Base-by-base conservation (phyloP, 805 yeast species). In the Schizosaccharomyces cryophilus region DNA sequence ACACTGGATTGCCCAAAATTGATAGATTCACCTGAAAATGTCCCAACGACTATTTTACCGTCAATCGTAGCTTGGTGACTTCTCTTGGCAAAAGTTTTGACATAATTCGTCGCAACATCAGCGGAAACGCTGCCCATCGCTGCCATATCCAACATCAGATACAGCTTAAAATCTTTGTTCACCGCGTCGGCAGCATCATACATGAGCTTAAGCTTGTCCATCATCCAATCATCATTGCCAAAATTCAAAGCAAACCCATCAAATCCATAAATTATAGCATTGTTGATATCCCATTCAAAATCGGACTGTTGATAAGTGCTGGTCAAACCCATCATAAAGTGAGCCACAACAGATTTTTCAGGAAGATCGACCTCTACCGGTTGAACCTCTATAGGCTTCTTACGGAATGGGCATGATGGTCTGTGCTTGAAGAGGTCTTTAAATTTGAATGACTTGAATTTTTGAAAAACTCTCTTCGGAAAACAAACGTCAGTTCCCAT, bases 271-370 rank as follows among this genome's bases (percentile, higher is more conserved):
- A 35, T 13, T 0, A 38, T 13, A 24, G 61, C 61, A 26, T 42
- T 40, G 9, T 38, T 24, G 17, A 59, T 45, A 19, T 59, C 61
- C 19, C 11, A 24, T n/a, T 29, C 45, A 35, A 56, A 56, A 15
- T 56, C 60, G 19, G 45, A 9, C 19, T 56, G 60, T 15, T 38
- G n/a, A 40, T 56, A 56, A 26, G 21, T 35, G 42, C 35, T 29
- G n/a, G 60, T 56, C 19, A 38, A 19, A 35, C 60, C 60, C 60
- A 56, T 56, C 60, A 56, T 56, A 30, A 56, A 56, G 26, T 56
- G 60, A 17, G 60, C 60, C 9, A 38, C 42, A 19, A 56, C 60
- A 24, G 38, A 45, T n/a, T 35, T 35, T 21, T 35, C 26, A 9
- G 29, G 29, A 17, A 56, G 21, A 29, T 19, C 58, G 7, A 47